phyloP scores from a whole-genome alignment of 1,284 basidiomycete species.

The Ustilago xerochloae region DNA sequence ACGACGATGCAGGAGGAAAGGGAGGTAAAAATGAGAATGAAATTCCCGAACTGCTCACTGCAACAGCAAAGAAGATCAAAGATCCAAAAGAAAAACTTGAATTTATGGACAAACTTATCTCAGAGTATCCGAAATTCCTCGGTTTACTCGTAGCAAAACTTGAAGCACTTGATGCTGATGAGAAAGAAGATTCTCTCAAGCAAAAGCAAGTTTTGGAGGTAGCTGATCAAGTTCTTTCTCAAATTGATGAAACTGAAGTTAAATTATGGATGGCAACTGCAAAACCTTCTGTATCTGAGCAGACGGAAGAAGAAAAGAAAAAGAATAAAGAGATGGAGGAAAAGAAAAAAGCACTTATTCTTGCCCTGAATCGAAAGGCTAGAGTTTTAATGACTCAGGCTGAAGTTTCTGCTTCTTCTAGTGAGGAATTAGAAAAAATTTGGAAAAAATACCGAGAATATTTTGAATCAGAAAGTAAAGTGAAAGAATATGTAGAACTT shows the following conservation, averaged over 20 bases:
- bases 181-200: constrained; percentile 34
- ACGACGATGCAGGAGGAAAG: constrained; percentile 23
- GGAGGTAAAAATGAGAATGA: constrained; percentile 55
- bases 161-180: constrained; percentile 49
- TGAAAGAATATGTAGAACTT: constrained; percentile 57
- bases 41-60: constrained; percentile 64
- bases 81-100: constrained; percentile 57
- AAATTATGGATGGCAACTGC: constrained; percentile 62
- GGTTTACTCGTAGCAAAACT: constrained; percentile 62
- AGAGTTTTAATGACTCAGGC: constrained; percentile 47
- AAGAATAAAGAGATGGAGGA: constrained; percentile 59
- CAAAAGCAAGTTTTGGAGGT: constrained; percentile 49
- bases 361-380: constrained; percentile 62
- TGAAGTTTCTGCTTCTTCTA: constrained; percentile 10
- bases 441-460: constrained; percentile 53
- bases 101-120: constrained; percentile 63
- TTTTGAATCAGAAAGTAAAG: constrained; percentile 49
- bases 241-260: constrained; percentile 61
- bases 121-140: constrained; percentile 63
- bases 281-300: constrained; percentile 55
- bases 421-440: constrained; percentile 32
- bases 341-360: constrained; percentile 59
- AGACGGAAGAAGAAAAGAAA: constrained; percentile 61
- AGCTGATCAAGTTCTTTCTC: constrained; percentile 53
- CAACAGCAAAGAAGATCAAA: constrained; percentile 64